Base-by-base conservation (phyloP, 768 basidiomycete genomes). In the Exsudoporus frostii region DNA sequence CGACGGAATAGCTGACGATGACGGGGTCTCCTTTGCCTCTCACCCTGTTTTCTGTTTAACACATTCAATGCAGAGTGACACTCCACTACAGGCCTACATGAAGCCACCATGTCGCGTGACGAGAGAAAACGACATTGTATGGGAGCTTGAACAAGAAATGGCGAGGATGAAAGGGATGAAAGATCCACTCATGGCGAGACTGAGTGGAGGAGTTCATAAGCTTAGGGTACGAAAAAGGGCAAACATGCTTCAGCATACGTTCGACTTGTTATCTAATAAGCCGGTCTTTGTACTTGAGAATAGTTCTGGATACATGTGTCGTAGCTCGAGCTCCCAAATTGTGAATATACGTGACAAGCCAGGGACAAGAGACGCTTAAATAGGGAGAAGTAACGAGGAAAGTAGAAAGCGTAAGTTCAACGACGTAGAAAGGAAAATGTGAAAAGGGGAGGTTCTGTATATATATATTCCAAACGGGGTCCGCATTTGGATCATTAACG, bases 1-100 rank as follows among this genome's bases (percentile, higher is more conserved):
- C 5, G 27, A 24, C 4, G 29, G 14, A 14, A 24, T 1, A 30
- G 44, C 36, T 34, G 48, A 58, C 29, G 7, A 22, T 27, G 29
- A 44, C 13, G 7, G 4, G 42, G 36, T 38, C 3, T 3, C 8
- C 19, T 13, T 22, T 20, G n/a, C n/a, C n/a, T n/a, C n/a, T n/a
- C n/a, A n/a, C n/a, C n/a, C n/a, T n/a, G n/a, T n/a, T n/a, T n/a
- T n/a, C n/a, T n/a, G n/a, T 48, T 30, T 29, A 48, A 33, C 37
- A 40, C 48, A 45, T 19, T 37, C 29, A 5, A 11, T 37, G 22
- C 63, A 88, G 87, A 70, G 91, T 95, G 10, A 84, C 84, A 1
- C 79, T 78, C 20, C 82, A 94, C 57, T 95, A 94, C 71, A 87
- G 85, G 66, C 84, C 86, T 69, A 82, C 64, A 77, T 75, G 62